These are phyloP conservation scores for Globisporangium lucens DNA, from an alignment of 352 stramenopile species.

Conservation along the genomic window DNA sequence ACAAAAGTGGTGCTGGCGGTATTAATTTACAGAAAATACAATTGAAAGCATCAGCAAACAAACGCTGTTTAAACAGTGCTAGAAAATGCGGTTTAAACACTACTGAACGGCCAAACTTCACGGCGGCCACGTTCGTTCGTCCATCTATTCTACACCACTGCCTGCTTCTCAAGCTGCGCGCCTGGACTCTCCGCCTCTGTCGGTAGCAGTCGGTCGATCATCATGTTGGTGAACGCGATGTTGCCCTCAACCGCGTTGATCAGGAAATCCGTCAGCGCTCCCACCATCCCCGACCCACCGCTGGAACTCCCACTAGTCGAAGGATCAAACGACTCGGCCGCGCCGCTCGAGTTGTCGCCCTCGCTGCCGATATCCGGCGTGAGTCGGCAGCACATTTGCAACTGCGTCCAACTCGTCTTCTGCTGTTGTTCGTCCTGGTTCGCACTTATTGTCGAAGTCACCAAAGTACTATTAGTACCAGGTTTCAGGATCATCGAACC, in stretches of 20 bases:
- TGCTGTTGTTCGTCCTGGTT: neutral
- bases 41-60: no score
- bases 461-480: neutral
- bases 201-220: neutral
- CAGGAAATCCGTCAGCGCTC: constrained; percentile 1
- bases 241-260: constrained; percentile 7
- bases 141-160: no score
- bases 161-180: no score
- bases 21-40: no score
- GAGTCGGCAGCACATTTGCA: constrained; percentile 1
- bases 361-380: neutral
- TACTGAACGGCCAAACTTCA: no score
- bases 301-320: neutral
- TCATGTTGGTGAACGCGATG: constrained; percentile 4
- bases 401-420: neutral
- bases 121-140: no score
- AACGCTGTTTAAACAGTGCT: no score
- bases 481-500: neutral
- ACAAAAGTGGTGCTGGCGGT: no score
- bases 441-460: neutral
- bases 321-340: neutral
- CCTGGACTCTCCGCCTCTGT: neutral
- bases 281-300: neutral
- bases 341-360: neutral
- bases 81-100: no score